phyloP scores from a whole-genome alignment of 140 eudicot genomes.

The Artemisia princeps region DNA sequence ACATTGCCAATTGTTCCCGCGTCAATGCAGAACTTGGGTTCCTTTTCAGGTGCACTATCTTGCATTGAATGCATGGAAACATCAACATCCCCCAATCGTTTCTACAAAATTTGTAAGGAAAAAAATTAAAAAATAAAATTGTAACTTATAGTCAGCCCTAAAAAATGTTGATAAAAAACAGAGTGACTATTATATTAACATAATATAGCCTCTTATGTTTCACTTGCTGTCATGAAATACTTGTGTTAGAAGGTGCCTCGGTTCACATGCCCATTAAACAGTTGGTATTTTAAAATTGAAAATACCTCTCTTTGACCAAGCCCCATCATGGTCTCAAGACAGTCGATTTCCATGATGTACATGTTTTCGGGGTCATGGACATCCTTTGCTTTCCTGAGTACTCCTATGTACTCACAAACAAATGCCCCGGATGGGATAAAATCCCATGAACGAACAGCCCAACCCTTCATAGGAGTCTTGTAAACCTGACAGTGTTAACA shows the following conservation, averaged over 20 bases:
- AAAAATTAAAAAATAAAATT: neutral
- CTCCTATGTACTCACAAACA: constrained; percentile 82
- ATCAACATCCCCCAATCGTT: constrained; percentile 63
- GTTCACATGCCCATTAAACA: neutral
- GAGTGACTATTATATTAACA: neutral
- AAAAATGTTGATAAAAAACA: neutral
- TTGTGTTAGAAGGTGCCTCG: neutral
- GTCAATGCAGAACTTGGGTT: constrained; percentile 74
- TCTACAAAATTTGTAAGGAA: constrained; percentile 27
- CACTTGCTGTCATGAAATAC: neutral
- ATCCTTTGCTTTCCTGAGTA: constrained; percentile 64
- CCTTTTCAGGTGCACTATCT: constrained; percentile 44
- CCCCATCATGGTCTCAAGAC: constrained; percentile 88
- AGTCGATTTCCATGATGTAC: constrained; percentile 79
- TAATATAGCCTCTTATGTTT: neutral
- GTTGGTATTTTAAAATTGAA: neutral
- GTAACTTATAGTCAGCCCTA: neutral
- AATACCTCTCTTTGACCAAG: constrained; percentile 79
- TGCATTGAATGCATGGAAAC: constrained; percentile 42
- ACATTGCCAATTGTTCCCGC: constrained; percentile 70
- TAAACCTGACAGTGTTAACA: constrained; percentile 42
- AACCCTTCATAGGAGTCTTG: constrained; percentile 79
- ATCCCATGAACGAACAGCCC: constrained; percentile 98
- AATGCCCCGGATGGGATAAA: constrained; percentile 84
- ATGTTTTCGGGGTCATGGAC: constrained; percentile 59